Conservation (phyloP, 2,329 filamentous ascomycete species). For the Amauroascus verrucosus region DNA sequence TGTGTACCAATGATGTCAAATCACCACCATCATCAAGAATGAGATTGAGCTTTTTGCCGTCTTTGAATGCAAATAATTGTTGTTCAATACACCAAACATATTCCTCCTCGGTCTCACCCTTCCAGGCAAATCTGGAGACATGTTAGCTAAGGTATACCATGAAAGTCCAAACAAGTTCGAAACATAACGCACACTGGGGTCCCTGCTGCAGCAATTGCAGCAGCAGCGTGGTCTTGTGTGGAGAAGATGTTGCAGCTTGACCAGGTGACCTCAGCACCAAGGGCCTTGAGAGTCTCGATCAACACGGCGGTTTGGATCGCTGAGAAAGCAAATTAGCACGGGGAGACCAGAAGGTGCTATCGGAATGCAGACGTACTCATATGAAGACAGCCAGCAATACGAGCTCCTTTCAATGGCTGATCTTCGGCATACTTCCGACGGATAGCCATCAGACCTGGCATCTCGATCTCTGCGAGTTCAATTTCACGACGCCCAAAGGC, state of each 20-base stretch:
- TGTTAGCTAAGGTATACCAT: conserved; percentile 14
- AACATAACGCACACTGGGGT: conserved; percentile 58
- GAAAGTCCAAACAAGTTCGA: not conserved
- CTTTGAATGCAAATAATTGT: conserved; percentile 94
- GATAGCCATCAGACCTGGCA: conserved; percentile 96
- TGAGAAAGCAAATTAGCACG: conserved; percentile 21
- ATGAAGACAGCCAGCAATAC: conserved; percentile 96
- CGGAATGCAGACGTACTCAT: conserved; percentile 56
- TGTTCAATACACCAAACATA: conserved; percentile 99
- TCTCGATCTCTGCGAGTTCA: conserved; percentile 89
- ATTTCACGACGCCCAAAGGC: conserved; percentile 99
- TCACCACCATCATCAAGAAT: conserved; percentile 99
- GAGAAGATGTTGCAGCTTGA: conserved; percentile 99
- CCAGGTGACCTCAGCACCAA: conserved; percentile 98
- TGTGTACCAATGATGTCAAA: conserved; percentile 89
- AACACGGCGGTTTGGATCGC: conserved; percentile 98
- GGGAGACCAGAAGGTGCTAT: conserved; percentile 13
- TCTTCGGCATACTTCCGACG: conserved; percentile 81
- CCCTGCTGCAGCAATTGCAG: conserved; percentile 87
- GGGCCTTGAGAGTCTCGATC: conserved; percentile 89
- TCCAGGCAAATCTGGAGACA: conserved; percentile 53
- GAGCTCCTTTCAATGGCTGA: conserved; percentile 87
- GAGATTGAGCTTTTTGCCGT: conserved; percentile 90
- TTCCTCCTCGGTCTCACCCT: conserved; percentile 97
- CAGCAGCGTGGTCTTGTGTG: conserved; percentile 95